Base-by-base conservation (phyloP, 139 green algal genomes). In the Chlorella sp. region DNA sequence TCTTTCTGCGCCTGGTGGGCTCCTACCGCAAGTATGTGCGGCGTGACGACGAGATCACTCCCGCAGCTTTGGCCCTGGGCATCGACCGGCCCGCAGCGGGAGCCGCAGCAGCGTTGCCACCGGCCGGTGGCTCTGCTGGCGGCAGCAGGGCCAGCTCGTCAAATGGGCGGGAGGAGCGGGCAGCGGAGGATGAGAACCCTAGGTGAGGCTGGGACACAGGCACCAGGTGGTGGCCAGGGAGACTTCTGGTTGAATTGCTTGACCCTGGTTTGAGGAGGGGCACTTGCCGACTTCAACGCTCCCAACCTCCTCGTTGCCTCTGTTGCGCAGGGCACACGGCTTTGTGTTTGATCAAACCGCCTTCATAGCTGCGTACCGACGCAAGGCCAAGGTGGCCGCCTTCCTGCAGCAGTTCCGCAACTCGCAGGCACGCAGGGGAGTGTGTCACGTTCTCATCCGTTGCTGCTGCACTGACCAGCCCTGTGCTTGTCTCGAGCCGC, bases 331-430 rank as follows among this genome's bases (percentile, higher is more conserved):
- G 32, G 87, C 79, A 4, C n/a, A 89, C 36, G 92, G 90, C 18
- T 92, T 78, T 26, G 82, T 82, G 47, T 96, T 96, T 89, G 90
- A 96, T 78, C 90, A 94, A 62, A n/a, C 55, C 3, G 85, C 80
- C 0, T 93, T 96, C 75, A 88, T 94, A 18, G 81, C 65, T 0
- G 81, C 74, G 0, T 91, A 93, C 36, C 78, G 84, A 36, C 88
- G 87, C 67, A 93, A 87, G 39, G 86, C 91, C 20, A 67, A 84
- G 65, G 84, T 92, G 4, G 74, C 86, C 21, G 32, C 71, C 3
- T 95, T 97, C 75, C 82, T 95, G 32, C 28, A 69, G 1, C 23
- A 84, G 56, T 89, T 97, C 63, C 89, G 93, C 9, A 92, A 95
- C 86, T 95, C 90, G 78, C 93, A 65, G 73, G 44, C 69, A 47